Evolutionary conservation across 495 filamentous ascomycete genomes (phyloP), one percentile per base, ranked within the genome.

Genomic region (Astrothelium subdiscretum): DNA sequence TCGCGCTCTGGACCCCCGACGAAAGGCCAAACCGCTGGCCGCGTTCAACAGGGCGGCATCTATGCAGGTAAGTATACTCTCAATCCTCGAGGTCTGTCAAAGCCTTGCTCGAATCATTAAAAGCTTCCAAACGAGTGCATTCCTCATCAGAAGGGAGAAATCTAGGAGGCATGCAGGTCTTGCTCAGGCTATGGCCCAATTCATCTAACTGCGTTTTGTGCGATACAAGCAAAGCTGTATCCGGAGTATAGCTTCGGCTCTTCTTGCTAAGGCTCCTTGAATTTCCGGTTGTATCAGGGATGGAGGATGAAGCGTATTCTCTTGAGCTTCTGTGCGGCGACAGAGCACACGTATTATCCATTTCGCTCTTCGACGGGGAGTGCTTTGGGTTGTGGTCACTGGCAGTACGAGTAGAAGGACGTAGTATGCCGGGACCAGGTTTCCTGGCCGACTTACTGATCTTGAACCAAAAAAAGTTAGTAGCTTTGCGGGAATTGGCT

Each of bases 401-500:
- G 3, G 24, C 20, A 54, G 10, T 3, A 24, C 24, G 8, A 29
- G 6, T 10, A 29, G 5, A 27, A 8, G 24, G 20, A 54, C 24
- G 4, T 29, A 54, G 15, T 4, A 29, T 29, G n/a, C 48, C 24
- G 8, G 3, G 48, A 1, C 6, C 13, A 15, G 4, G 48, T 29
- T 11, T 2, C 12, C 11, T 22, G 20, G n/a, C 3, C 24, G 20
- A 5, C 24, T 54, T 24, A 15, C 48, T 11, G 8, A 5, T 15
- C 24, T 54, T 29, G 24, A 10, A 29, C 29, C 11, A 8, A 54
- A 54, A 8, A 27, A 29, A 4, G 59, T 65, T 62, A 71, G 59
- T 69, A 71, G 52, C 67, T 69, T 32, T 71, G 69, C 20, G 69
- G 67, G 59, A 65, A 69, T 58, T 67, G 67, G 58, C 52, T 68